A percentile compares a stretch with the other conserved stretches of the same genome.
Evolutionary conservation across 2,329 filamentous ascomycete species (phyloP).

Genomic region (Fusarium denticulatum): DNA sequence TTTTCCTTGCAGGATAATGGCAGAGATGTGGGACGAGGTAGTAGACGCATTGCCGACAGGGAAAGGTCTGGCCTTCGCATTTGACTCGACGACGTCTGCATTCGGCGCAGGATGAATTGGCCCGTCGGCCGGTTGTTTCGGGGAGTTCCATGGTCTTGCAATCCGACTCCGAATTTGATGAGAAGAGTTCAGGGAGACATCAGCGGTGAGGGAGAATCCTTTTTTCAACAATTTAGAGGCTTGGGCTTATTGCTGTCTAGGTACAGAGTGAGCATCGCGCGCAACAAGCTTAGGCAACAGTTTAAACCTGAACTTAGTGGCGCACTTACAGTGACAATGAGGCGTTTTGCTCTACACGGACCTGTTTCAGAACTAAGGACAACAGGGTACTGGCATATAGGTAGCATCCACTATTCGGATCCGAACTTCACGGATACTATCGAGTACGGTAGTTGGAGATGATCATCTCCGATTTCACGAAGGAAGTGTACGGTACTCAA

Average conservation of each 20-base stretch:
- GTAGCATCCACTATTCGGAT: neutral
- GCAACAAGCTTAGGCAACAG: neutral
- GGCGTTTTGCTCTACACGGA: neutral
- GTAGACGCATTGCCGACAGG: neutral
- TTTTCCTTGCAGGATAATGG: neutral
- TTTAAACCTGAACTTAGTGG: neutral
- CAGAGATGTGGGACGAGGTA: neutral
- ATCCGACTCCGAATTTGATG: neutral
- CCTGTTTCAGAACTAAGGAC: neutral
- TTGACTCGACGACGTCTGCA: neutral
- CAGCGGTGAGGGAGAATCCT: neutral
- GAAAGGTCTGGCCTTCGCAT: neutral
- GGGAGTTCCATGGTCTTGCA: neutral
- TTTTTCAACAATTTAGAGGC: neutral
- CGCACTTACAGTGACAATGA: neutral
- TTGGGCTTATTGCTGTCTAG: neutral
- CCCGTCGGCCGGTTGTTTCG: neutral
- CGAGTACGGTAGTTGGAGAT: neutral
- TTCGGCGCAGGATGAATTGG: neutral
- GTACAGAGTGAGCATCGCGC: neutral
- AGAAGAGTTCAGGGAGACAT: neutral
- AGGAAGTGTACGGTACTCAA: no score
- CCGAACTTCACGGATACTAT: neutral
- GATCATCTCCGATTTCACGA: no score
- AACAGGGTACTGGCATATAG: neutral